phyloP scores from a whole-genome alignment of 148 eudicot genomes.

The Bassia scoparia region DNA sequence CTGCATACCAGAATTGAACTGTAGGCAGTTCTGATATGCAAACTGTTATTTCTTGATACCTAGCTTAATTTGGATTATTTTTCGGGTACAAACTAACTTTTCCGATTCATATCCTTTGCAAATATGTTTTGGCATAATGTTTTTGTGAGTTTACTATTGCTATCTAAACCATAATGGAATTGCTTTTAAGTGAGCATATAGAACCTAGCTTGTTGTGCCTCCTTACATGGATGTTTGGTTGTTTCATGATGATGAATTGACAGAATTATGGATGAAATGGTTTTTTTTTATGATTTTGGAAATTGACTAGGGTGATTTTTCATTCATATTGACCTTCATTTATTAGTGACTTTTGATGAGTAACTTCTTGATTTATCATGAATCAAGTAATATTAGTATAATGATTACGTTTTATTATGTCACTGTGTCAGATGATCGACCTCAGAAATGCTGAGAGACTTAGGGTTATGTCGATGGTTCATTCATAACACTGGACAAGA shows the following conservation, averaged over 20 bases:
- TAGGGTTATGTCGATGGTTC: background rate
- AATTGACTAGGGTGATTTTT: background rate
- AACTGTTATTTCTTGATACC: background rate
- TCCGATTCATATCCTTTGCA: background rate
- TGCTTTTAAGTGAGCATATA: too few relatives aligned
- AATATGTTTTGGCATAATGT: background rate
- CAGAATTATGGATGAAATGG: background rate
- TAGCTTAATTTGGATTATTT: background rate
- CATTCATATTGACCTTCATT: background rate
- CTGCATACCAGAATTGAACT: slow-evolving; percentile 14
- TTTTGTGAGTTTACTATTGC: background rate
- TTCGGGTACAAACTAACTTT: background rate
- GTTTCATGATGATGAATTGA: background rate
- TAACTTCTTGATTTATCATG: background rate
- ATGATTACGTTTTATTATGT: too few relatives aligned
- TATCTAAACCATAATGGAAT: background rate
- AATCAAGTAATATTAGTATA: too few relatives aligned
- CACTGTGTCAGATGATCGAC: too few relatives aligned
- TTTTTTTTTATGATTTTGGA: too few relatives aligned
- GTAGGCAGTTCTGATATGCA: slow-evolving; percentile 11
- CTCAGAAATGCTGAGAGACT: too few relatives aligned
- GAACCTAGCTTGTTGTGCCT: too few relatives aligned
- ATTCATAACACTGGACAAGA: background rate
- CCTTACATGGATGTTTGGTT: background rate
- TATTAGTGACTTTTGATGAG: background rate